A percentile compares a stretch with the other conserved stretches of the same genome.
Conservation (phyloP, 2,329 filamentous ascomycete species). For the Colletotrichum salicis region DNA sequence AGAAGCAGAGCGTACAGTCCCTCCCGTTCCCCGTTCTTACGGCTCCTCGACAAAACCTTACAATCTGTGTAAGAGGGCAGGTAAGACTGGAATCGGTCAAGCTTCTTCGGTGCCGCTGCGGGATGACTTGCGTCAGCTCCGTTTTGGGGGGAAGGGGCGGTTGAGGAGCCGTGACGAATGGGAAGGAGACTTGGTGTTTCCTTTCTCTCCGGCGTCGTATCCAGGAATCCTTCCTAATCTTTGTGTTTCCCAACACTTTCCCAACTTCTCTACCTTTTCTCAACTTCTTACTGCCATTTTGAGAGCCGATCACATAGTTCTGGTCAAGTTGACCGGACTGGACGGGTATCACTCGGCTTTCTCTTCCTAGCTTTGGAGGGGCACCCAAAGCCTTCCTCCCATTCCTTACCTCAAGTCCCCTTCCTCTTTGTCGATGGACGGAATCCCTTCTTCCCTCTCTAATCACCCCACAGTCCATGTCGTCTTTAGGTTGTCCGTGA, state of each 20-base stretch:
- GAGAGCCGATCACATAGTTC: too few relatives aligned
- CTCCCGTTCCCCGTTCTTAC: too few relatives aligned
- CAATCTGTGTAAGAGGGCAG: not conserved
- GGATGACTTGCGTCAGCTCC: not conserved
- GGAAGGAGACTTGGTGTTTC: not conserved
- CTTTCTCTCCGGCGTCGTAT: not conserved
- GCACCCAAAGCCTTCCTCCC: too few relatives aligned
- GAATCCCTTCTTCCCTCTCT: too few relatives aligned
- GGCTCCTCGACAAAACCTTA: not conserved
- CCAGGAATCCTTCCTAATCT: not conserved
- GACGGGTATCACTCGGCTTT: too few relatives aligned
- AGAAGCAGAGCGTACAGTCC: not conserved
- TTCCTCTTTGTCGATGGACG: too few relatives aligned
- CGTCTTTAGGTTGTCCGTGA: too few relatives aligned
- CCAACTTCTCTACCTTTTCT: not conserved
- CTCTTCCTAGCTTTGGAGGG: too few relatives aligned
- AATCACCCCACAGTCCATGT: not conserved
- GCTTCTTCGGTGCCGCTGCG: not conserved
- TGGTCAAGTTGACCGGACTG: too few relatives aligned
- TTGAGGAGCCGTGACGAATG: not conserved
- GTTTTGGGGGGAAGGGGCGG: not conserved
- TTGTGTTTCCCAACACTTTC: not conserved
- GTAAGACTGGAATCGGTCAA: not conserved
- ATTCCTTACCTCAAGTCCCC: too few relatives aligned
- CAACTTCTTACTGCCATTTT: too few relatives aligned